Percentiles rank a stretch among this genome's conserved stretches.
These are phyloP conservation scores for Kluyveromyces nonfermentans DNA, from an alignment of 805 yeast genomes.

Conservation along the genomic window DNA sequence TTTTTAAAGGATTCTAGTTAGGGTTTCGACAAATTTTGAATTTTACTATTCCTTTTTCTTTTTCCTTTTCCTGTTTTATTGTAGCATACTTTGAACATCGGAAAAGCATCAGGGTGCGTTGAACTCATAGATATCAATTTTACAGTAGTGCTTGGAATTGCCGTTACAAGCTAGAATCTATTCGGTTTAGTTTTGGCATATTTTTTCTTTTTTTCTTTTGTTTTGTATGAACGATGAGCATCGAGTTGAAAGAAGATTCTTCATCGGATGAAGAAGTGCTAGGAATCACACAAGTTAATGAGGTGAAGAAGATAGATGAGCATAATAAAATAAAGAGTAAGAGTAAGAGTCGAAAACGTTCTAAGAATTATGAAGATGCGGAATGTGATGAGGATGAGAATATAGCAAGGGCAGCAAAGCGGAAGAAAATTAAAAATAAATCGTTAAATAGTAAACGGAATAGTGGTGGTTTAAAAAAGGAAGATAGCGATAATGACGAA, in stretches of 20 bases:
- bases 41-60: too few relatives aligned
- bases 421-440: constrained; percentile 3
- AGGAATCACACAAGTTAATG: constrained; percentile 6
- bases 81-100: too few relatives aligned
- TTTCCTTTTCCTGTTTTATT: too few relatives aligned
- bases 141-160: too few relatives aligned
- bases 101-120: too few relatives aligned
- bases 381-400: constrained; percentile 5
- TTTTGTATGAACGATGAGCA: neutral
- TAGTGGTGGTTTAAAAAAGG: constrained; percentile 8
- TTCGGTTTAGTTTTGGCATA: too few relatives aligned
- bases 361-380: neutral
- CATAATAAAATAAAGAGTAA: constrained; percentile 10
- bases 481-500: constrained; percentile 10
- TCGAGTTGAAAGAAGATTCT: constrained; percentile 5
- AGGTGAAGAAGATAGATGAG: constrained; percentile 9
- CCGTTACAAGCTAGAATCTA: too few relatives aligned
- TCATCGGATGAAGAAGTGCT: constrained; percentile 9
- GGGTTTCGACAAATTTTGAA: too few relatives aligned
- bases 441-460: constrained; percentile 2
- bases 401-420: constrained; percentile 13
- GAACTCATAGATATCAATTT: too few relatives aligned
- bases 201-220: too few relatives aligned
- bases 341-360: constrained; percentile 5
- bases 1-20: too few relatives aligned